phyloP scores from a whole-genome alignment of 257 asterid species.

The Phtheirospermum japonicum region DNA sequence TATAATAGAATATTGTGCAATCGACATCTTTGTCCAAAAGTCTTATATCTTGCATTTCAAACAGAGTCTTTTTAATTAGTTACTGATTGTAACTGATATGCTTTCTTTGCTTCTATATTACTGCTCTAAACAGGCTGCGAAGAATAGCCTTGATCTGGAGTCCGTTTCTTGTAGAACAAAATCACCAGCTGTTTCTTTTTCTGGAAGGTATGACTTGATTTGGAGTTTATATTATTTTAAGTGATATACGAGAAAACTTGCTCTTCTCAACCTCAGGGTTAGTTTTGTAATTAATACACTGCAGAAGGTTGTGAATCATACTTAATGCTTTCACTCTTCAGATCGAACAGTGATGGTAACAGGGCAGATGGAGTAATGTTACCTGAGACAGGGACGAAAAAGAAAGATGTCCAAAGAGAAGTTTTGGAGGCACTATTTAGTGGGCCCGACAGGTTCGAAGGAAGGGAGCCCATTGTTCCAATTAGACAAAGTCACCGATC shows the following conservation, averaged over 20 bases:
- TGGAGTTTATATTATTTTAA: constrained; percentile 16
- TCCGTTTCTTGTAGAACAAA: constrained; percentile 23
- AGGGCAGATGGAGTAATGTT: constrained; percentile 27
- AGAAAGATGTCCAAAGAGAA: constrained; percentile 46
- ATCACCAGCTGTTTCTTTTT: constrained; percentile 19
- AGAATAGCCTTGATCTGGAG: constrained; percentile 23
- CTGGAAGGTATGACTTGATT: constrained; percentile 32
- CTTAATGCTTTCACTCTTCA: constrained; percentile 27
- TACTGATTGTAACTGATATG: constrained; percentile 21
- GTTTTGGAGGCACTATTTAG: constrained; percentile 51
- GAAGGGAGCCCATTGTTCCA: constrained; percentile 23
- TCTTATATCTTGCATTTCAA: background rate
- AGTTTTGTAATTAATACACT: background rate
- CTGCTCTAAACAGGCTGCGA: constrained; percentile 29
- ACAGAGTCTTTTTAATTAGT: background rate
- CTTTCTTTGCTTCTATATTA: constrained; percentile 21
- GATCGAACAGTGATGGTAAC: constrained; percentile 29
- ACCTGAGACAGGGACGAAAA: constrained; percentile 31
- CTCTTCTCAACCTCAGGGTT: background rate
- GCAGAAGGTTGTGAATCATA: background rate
- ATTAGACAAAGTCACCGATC: constrained; percentile 30
- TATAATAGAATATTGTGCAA: background rate
- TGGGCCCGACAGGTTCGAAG: constrained; percentile 38
- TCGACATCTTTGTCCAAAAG: background rate
- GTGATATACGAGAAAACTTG: background rate